phyloP scores from a whole-genome alignment of 2,329 filamentous ascomycete genomes.

The Cladophialophora psammophila region DNA sequence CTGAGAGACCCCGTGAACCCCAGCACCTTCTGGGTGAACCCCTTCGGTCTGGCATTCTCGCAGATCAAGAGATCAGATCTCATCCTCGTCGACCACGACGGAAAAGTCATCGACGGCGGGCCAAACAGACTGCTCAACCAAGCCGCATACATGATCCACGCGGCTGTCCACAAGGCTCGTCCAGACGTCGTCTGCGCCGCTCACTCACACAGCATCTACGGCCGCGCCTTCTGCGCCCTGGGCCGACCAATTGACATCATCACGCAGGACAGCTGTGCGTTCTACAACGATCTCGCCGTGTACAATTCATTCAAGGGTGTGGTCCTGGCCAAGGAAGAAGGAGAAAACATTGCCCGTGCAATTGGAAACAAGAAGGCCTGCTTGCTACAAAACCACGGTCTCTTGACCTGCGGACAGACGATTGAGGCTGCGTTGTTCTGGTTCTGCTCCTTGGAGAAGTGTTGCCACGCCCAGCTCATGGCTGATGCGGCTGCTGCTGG shows the following conservation, averaged over 20 bases:
- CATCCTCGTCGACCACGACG: constrained; percentile 50
- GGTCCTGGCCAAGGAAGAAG: constrained; percentile 51
- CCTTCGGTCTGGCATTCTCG: constrained; percentile 35
- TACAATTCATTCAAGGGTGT: constrained; percentile 51
- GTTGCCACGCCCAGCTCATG: constrained; percentile 61
- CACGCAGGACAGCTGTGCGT: constrained; percentile 64
- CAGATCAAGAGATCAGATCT: constrained; percentile 52
- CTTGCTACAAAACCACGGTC: constrained; percentile 52
- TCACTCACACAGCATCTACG: constrained; percentile 66
- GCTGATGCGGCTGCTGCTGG: constrained; percentile 56
- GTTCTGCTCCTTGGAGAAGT: constrained; percentile 63
- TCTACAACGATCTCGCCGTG: constrained; percentile 54
- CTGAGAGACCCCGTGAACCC: constrained; percentile 62
- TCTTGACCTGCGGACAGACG: constrained; percentile 51
- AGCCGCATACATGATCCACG: constrained; percentile 67
- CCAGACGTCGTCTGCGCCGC: constrained; percentile 66
- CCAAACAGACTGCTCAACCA: constrained; percentile 50
- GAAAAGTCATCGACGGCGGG: constrained; percentile 51
- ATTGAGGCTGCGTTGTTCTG: constrained; percentile 60
- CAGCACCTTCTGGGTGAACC: constrained; percentile 58
- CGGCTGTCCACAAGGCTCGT: constrained; percentile 64
- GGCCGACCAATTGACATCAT: constrained; percentile 66
- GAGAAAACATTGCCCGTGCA: constrained; percentile 48
- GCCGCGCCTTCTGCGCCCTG: constrained; percentile 68
- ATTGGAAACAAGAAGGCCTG: constrained; percentile 52